Conservation (phyloP, 176 grass and related monocot species). For the Eleusine indica region DNA sequence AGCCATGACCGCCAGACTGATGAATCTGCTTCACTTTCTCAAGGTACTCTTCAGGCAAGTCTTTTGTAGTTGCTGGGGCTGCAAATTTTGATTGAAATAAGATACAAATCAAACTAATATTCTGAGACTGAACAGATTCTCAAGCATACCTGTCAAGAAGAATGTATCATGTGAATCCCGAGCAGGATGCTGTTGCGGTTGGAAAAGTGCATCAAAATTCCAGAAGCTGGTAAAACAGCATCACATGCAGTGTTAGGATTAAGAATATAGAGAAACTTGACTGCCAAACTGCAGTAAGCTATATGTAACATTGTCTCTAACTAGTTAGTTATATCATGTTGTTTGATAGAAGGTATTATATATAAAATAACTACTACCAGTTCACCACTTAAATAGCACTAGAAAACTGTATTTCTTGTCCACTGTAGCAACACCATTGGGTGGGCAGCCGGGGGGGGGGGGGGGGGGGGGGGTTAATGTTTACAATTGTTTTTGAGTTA, state of each 20-base stretch:
- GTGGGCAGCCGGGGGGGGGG: no score
- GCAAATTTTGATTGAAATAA: constrained; percentile 31
- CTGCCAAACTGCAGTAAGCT: background rate
- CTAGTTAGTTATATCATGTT: background rate
- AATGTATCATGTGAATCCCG: constrained; percentile 99
- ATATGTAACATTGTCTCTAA: background rate
- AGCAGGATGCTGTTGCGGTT: constrained; percentile 97
- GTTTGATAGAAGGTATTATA: background rate
- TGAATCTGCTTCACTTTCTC: constrained; percentile 87
- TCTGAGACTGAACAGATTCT: constrained; percentile 10
- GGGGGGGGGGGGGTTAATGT: background rate
- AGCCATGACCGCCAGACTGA: constrained; percentile 83
- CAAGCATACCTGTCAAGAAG: constrained; percentile 68
- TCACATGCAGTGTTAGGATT: constrained; percentile 3
- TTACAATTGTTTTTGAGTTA: constrained; percentile 9
- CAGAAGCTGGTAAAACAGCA: constrained; percentile 71
- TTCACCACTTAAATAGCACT: background rate
- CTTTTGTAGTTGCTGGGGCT: constrained; percentile 65
- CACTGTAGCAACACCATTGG: background rate
- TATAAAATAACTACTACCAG: background rate
- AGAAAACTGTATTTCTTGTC: background rate
- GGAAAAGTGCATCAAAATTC: constrained; percentile 98
- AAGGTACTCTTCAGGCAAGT: constrained; percentile 89
- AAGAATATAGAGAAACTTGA: constrained; percentile 1
- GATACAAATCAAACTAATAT: background rate